phyloP scores from a whole-genome alignment of 768 basidiomycete genomes.

The Mycena latifolia region DNA sequence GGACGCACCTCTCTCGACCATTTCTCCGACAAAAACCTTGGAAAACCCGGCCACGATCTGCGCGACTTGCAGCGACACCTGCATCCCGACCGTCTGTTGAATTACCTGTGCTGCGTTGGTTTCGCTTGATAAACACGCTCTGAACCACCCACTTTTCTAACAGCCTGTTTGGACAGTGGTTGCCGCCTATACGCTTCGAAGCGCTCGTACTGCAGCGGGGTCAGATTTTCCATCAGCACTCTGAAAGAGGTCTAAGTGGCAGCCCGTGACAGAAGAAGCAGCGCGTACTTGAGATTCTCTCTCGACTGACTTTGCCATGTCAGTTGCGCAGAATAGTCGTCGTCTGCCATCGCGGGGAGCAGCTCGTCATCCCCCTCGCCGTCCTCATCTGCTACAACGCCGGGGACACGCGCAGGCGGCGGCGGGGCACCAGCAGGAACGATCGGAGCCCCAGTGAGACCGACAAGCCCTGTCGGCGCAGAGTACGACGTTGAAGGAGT shows the following conservation, averaged over 20 bases:
- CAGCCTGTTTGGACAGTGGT: constrained; percentile 85
- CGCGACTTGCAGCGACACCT: constrained; percentile 88
- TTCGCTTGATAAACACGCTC: background rate
- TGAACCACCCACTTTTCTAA: constrained; percentile 71
- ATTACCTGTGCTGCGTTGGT: constrained; percentile 67
- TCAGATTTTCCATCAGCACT: constrained; percentile 91
- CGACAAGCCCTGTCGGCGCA: constrained; percentile 7
- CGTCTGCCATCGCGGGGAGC: constrained; percentile 88
- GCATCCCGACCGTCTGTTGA: constrained; percentile 83
- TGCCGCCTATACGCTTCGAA: constrained; percentile 91
- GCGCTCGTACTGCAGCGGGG: constrained; percentile 85
- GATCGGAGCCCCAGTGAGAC: constrained; percentile 28
- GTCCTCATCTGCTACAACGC: constrained; percentile 56
- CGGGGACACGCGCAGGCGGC: constrained; percentile 14
- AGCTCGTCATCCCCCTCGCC: constrained; percentile 84
- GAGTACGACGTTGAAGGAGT: background rate
- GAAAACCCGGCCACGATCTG: constrained; percentile 91
- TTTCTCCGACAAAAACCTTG: constrained; percentile 95
- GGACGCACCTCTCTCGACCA: constrained; percentile 84
- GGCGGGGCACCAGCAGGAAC: constrained; percentile 28
- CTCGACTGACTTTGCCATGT: constrained; percentile 91
- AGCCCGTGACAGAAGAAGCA: constrained; percentile 13
- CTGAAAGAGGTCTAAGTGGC: constrained; percentile 49
- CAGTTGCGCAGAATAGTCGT: constrained; percentile 87
- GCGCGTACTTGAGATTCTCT: constrained; percentile 81